Percentiles rank a stretch among this genome's conserved stretches.
These are phyloP conservation scores for Passiflora organensis DNA, from an alignment of 345 rosid genomes.

Conservation along the genomic window DNA sequence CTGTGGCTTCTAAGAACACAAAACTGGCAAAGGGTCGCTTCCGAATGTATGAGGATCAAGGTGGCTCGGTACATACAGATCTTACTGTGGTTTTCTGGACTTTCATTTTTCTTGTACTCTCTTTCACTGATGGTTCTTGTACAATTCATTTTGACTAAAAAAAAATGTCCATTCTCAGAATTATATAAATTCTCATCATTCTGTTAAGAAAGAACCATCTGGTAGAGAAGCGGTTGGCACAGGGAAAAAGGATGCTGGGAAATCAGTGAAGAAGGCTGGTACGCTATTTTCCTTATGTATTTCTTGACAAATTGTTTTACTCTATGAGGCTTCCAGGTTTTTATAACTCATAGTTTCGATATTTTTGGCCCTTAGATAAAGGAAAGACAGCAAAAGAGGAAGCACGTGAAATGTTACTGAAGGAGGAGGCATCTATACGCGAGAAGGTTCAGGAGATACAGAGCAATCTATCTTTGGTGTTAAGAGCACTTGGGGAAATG, in stretches of 20 bases:
- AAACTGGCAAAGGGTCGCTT: constrained; percentile 60
- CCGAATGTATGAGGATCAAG: constrained; percentile 41
- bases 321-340: not conserved
- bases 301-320: constrained; percentile 9
- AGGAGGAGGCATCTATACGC: constrained; percentile 78
- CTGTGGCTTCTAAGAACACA: constrained; percentile 56
- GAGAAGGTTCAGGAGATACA: constrained; percentile 60
- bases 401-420: constrained; percentile 84
- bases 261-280: constrained; percentile 65
- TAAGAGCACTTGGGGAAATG: constrained; percentile 84
- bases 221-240: constrained; percentile 45
- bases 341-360: constrained; percentile 7
- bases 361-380: constrained; percentile 49
- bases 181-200: constrained; percentile 42
- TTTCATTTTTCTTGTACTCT: constrained; percentile 4
- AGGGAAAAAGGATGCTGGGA: constrained; percentile 67
- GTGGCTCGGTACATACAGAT: constrained; percentile 26
- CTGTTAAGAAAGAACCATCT: constrained; percentile 55
- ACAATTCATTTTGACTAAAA: not conserved
- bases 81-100: not conserved
- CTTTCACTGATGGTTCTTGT: not conserved
- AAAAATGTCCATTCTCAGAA: constrained; percentile 29
- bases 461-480: constrained; percentile 61
- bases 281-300: constrained; percentile 18
- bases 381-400: constrained; percentile 92